Evolutionary conservation across 345 rosid genomes (phyloP), one percentile per base, ranked within the genome.

Genomic region (Camelina laxa): DNA sequence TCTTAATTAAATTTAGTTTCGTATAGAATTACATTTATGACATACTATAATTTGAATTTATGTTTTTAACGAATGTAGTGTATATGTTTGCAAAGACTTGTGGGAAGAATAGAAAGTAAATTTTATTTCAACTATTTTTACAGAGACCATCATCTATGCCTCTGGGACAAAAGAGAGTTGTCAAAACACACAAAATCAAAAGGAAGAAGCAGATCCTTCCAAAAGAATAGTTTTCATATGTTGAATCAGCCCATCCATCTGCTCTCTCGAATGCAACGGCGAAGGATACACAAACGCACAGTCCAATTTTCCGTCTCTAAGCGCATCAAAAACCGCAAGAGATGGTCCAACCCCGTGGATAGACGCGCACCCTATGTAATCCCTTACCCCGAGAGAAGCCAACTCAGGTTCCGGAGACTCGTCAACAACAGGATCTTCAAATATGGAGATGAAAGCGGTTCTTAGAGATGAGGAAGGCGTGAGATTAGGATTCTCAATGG

Each of bases 261-360:
- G 96, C 47, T 88, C 87, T 80, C 97, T 87, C 2, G 93, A 87
- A 75, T 93, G 96, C 84, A 91, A 59, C 2, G 97, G 98, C 3
- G 82, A 77, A 2, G 96, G 97, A 74, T 85, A 91, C 69, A 86
- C 97, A 51, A 86, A 89, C 0, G 86, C 62, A 49, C 90, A 86
- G 67, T 93, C 93, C 74, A 91, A 41, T 67, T 48, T 24, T 1
- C 97, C 96, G 6, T 89, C 82, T 1, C 88, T 84, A 35, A 91
- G 49, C 4, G 92, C 80, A 60, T 93, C 93, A 2, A 89, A 89
- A 10, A 93, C 74, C 0, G 87, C 97, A 0, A 89, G 33, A 0
- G 92, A 81, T 0, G 97, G 96, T 19, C 97, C 97, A 0, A 89
- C 81, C 0, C 97, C 95, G 4, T 91, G 98, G 30, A 79, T 85